These are phyloP conservation scores for Tylopilus subfusipes DNA, from an alignment of 768 basidiomycete species.

Conservation along the genomic window DNA sequence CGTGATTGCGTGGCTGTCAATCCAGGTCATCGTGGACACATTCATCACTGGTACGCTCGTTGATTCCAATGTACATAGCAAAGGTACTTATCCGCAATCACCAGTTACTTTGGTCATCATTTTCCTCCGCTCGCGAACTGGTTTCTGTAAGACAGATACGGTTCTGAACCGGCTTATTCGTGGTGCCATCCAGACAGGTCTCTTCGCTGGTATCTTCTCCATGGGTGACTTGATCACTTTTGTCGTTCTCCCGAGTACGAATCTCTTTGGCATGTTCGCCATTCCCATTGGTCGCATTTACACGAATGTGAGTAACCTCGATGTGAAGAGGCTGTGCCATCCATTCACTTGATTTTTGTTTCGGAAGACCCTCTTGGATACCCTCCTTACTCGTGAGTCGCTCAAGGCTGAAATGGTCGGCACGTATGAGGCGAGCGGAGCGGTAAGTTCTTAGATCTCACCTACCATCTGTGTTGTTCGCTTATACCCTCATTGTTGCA, in stretches of 20 bases:
- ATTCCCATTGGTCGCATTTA: constrained; percentile 41
- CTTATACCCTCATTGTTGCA: not conserved
- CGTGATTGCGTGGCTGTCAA: constrained; percentile 46
- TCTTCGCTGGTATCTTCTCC: not conserved
- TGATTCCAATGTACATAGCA: too few species aligned
- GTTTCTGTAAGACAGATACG: not conserved
- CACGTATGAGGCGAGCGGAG: not conserved
- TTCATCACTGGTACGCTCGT: constrained; percentile 39
- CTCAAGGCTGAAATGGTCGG: not conserved
- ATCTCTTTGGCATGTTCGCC: constrained; percentile 26
- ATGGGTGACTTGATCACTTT: constrained; percentile 18
- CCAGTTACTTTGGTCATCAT: not conserved
- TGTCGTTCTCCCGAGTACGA: constrained; percentile 25
- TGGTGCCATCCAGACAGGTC: not conserved
- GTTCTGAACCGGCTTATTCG: constrained; percentile 1
- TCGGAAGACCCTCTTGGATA: not conserved
- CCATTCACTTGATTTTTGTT: not conserved
- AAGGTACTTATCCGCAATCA: too few species aligned
- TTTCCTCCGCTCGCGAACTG: not conserved
- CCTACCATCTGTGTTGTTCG: not conserved
- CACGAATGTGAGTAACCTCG: constrained; percentile 32
- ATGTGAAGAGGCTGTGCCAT: not conserved
- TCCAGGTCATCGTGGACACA: constrained; percentile 43
- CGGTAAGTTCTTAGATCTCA: not conserved
- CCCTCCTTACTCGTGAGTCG: not conserved